Base-by-base conservation (phyloP, 2,329 filamentous ascomycete genomes). In the Xylaria sp. region DNA sequence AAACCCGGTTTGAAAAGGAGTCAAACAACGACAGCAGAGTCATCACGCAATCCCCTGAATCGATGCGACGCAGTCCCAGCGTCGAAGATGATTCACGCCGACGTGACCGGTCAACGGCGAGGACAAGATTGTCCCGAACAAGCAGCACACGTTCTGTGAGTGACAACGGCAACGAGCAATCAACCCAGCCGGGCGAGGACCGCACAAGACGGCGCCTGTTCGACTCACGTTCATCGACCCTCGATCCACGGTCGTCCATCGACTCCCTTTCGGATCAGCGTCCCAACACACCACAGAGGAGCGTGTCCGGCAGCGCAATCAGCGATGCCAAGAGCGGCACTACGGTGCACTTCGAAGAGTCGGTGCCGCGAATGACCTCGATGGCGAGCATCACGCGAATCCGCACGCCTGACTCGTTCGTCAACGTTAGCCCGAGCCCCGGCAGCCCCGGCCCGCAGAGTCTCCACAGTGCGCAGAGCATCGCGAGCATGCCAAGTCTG, bases 361-460 rank as follows among this genome's bases (percentile, higher is more conserved):
- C 60, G 44, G 68, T 69, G 39, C 75, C 77, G 50, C 78, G 80
- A 52, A 76, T 79, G 49, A 69, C 76, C 63, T 84, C 83, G 67
- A 84, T 83, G 71, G 81, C 78, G 57, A 79, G 81, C 72, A 74
- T 83, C 62, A 75, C 79, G 55, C 76, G 81, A 58, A 71, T 77
- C 60, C 75, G 78, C 58, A 83, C 82, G 52, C 82, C 82, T 2
- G 82, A 84, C 71, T 79, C 80, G 63, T 74, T 79, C 42, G 71
- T 83, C 89, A 30, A 30, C 23, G 73, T 83, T 65, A 90, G 86
- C 58, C 80, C 81, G 77, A 78, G 61, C 30, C 60, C 54, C 8
- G 62, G 57, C 46, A 23, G 48, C 18, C 63, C 61, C 59, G 63
- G 61, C 30, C 52, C 13, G 11, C 42, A 2, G 5, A 46, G 42